These are phyloP conservation scores for Alternaria novae-zelandiae DNA, from an alignment of 2,329 filamentous ascomycete genomes.

Conservation along the genomic window DNA sequence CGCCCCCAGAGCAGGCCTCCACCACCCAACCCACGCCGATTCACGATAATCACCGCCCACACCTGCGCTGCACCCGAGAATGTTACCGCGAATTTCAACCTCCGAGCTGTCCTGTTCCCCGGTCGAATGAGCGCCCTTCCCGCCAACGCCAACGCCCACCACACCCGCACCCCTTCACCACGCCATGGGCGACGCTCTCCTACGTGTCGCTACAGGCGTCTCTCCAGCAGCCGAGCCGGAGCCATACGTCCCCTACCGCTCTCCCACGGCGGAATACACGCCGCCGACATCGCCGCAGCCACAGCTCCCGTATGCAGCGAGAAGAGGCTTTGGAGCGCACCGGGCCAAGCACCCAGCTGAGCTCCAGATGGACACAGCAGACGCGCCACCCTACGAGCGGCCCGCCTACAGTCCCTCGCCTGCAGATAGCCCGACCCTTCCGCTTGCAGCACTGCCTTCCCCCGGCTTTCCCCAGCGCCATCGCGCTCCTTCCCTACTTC, in stretches of 20 bases:
- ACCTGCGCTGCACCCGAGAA: constrained; percentile 25
- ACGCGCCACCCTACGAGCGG: constrained; percentile 34
- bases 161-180: constrained; percentile 15
- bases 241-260: constrained; percentile 32
- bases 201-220: constrained; percentile 23
- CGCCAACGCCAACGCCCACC: constrained; percentile 11
- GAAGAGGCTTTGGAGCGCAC: constrained; percentile 30
- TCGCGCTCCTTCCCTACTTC: constrained; percentile 50
- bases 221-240: constrained; percentile 16
- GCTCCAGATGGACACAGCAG: constrained; percentile 38
- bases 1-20: constrained; percentile 1
- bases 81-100: constrained; percentile 32
- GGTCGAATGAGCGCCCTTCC: constrained; percentile 38
- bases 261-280: constrained; percentile 37
- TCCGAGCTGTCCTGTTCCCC: constrained; percentile 26
- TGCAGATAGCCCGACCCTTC: constrained; percentile 35
- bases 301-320: constrained; percentile 22
- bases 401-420: constrained; percentile 38
- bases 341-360: constrained; percentile 33
- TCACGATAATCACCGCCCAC: background rate
- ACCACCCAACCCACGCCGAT: background rate
- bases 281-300: constrained; percentile 42
- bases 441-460: constrained; percentile 34
- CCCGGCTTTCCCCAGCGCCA: constrained; percentile 52
- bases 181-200: constrained; percentile 39